Conservation (phyloP, 169 alveolate species). For the Cryptosporidium sp. region DNA sequence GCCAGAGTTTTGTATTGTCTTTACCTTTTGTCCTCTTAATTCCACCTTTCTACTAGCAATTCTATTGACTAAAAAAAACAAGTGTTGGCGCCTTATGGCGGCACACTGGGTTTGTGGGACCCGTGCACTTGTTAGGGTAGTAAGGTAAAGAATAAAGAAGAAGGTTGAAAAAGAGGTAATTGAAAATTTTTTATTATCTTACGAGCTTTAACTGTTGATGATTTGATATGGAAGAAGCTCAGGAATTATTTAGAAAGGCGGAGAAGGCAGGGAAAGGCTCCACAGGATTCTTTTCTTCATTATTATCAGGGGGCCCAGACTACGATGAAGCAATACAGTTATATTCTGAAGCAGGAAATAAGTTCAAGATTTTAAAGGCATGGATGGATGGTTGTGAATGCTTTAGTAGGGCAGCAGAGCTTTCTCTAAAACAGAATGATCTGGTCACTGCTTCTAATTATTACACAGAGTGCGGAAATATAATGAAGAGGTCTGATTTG, state of each 20-base stretch:
- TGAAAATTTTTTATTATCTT: not conserved
- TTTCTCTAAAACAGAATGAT: slow-evolving; percentile 57
- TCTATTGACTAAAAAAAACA: not conserved
- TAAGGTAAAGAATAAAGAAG: not conserved
- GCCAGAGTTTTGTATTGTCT: not conserved
- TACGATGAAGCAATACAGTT: slow-evolving; percentile 82
- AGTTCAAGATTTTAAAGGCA: slow-evolving; percentile 78
- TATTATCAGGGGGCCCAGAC: slow-evolving; percentile 78
- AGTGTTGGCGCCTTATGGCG: slow-evolving; percentile 13
- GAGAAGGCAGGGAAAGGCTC: slow-evolving; percentile 80
- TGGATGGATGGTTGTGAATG: slow-evolving; percentile 76
- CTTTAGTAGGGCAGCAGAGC: slow-evolving; percentile 62
- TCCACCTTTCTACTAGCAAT: slow-evolving; percentile 18
- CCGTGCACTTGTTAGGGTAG: not conserved
- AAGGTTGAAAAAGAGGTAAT: not conserved
- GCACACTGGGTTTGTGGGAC: not conserved
- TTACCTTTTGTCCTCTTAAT: not conserved
- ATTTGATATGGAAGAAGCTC: slow-evolving; percentile 62
- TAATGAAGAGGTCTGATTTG: slow-evolving; percentile 32
- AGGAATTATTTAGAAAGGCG: slow-evolving; percentile 70
- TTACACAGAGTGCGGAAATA: slow-evolving; percentile 74
- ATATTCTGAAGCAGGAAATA: slow-evolving; percentile 82
- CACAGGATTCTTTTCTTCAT: slow-evolving; percentile 76
- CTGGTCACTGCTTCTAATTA: slow-evolving; percentile 44
- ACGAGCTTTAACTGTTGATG: not conserved